Base-by-base conservation (phyloP, 495 filamentous ascomycete genomes). In the Penicillium ucsense region DNA sequence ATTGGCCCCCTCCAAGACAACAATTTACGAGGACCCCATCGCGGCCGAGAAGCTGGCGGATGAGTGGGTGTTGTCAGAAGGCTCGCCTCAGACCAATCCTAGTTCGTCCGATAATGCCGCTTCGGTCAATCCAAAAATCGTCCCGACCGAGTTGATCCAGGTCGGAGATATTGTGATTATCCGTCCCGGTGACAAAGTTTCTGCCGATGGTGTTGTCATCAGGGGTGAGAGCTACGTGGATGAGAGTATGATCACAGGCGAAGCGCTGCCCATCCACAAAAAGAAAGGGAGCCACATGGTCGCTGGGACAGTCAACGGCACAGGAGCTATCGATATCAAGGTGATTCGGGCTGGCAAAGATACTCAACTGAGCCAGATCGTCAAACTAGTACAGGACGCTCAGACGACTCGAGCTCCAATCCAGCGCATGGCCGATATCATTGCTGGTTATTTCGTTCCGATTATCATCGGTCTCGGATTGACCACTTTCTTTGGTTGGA, bases 201-300 rank as follows among this genome's bases (percentile, higher is more conserved):
- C 92, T 3, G 94, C 91, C 0, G 92, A 99, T 63, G 92, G 92
- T 20, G 75, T 79, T 33, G 80, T 99, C 41, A 86, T 89, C 38
- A 75, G 83, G 30, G 92, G 92, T 7, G 88, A 96, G 66, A 90
- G 86, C 28, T 95, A 91, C 59, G 80, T 97, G 36, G 89, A 99
- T 56, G 92, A 99, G 63, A 94, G 88, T 59, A 97, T 97, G 94
- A 89, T 99, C 36, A 99, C 94, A 8, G 92, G 92, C 45, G 92
- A 99, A 69, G 84, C 91, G 3, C 85, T 95, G 70, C 89, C 91
- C 1, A 88, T 97, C 34, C 80, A 86, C 50, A 99, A 97, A 63
- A 78, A 75, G 46, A 85, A 86, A 54, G 88, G 88, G 2, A 82
- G 79, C 59, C 61, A 79, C 37, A 67, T 97, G 35, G 89, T 96